A percentile compares a stretch with the other conserved stretches of the same genome.
Evolutionary conservation across 768 basidiomycete genomes (phyloP).

Genomic region (Multifurca ochricompacta): DNA sequence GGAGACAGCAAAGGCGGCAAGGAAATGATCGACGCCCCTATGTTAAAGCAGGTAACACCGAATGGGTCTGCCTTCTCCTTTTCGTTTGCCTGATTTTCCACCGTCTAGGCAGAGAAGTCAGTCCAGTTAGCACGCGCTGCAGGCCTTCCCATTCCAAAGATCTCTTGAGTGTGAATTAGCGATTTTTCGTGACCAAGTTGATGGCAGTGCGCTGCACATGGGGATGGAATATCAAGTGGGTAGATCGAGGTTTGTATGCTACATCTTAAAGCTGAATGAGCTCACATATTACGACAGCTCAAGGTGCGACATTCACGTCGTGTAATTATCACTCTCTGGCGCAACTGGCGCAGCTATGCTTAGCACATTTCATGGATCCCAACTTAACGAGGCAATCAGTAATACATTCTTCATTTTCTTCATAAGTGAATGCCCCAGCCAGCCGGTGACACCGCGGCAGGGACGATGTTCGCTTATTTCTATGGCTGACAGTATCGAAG

Average conservation of each 20-base stretch:
- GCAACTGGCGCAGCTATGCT: too few species aligned
- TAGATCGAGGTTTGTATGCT: neutral
- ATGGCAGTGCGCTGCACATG: neutral
- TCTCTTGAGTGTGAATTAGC: neutral
- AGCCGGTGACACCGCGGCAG: neutral
- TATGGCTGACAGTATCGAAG: neutral
- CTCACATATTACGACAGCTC: neutral
- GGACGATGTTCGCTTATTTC: neutral
- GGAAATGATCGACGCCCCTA: slow-evolving; percentile 88
- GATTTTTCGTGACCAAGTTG: neutral
- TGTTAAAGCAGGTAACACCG: slow-evolving; percentile 68
- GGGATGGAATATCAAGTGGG: neutral
- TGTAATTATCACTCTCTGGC: neutral
- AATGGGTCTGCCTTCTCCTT: neutral
- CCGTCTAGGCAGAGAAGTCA: slow-evolving; percentile 16
- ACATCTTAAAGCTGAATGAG: neutral
- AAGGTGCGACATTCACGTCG: neutral
- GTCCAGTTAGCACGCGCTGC: slow-evolving; percentile 12
- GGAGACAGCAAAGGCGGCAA: slow-evolving; percentile 40
- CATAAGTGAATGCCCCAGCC: too few species aligned
- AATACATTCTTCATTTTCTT: neutral
- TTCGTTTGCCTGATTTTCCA: neutral
- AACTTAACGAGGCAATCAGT: too few species aligned
- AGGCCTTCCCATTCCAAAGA: slow-evolving; percentile 12
- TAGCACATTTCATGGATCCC: too few species aligned